Evolutionary conservation across 208 protist species (phyloP), one percentile per base, ranked within the genome.

Genomic region (Strigomonas oncopelti): DNA sequence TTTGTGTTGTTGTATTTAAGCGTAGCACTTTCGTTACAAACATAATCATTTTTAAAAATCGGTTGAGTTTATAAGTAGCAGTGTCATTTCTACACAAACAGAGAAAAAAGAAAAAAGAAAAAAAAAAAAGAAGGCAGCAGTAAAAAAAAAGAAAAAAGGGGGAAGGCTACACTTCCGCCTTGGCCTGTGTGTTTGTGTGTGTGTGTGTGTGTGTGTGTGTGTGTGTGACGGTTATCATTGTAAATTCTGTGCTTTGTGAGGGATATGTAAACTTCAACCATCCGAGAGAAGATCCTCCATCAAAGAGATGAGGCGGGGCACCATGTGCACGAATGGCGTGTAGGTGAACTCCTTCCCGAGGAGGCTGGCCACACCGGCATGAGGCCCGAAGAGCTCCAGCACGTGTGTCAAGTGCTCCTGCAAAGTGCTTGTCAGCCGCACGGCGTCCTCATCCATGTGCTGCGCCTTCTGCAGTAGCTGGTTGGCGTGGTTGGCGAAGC

Each of bases 271-370:
- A n/a, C n/a, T n/a, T n/a, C n/a, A 52, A 38, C 20, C 7, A 4
- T 64, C 60, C 22, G 20, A 29, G 8, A 83, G 66, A 34, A 87
- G 73, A 0, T 67, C 54, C 57, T 84, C 70, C 31, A 87, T 36
- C 9, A 84, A 28, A 0, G 71, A 54, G n/a, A 78, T 32, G 5
- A 82, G 57, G 22, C 79, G 62, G 4, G 81, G 81, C 20, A 87
- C 65, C 57, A 77, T 67, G 25, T 81, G 72, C 28, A 76, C 68
- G 2, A 80, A 62, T 3, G 81, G 78, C 20, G 74, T 80, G 25
- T 38, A 45, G 16, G 69, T 31, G 65, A 80, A 76, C 36, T 81
- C 61, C 18, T 57, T 61, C n/a, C 74, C 73, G 14, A 87, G 69
- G 27, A 72, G 25, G 27, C 69, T 69, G 2, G 81, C 71, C 7